Base-by-base conservation (phyloP, 352 stramenopile genomes). In the Peronospora belbahrii region DNA sequence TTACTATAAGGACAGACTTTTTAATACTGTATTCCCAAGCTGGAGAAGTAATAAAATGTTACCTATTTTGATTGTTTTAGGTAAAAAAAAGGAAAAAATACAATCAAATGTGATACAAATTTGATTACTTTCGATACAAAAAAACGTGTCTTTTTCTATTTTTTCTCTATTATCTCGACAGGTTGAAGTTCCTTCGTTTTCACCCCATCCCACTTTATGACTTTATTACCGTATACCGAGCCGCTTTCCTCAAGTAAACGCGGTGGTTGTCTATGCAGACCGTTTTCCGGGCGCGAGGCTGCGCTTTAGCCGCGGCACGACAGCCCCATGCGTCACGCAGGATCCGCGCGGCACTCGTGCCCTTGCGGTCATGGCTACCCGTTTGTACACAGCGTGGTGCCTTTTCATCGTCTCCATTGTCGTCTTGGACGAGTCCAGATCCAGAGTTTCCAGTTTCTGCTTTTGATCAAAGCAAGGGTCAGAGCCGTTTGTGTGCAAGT, bases 101-200 rank as follows among this genome's bases (percentile, higher is more conserved):
- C n/a, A n/a, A n/a, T n/a, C n/a, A n/a, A n/a, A n/a, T n/a, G n/a
- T n/a, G n/a, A n/a, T n/a, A n/a, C n/a, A n/a, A n/a, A n/a, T n/a
- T n/a, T n/a, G n/a, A n/a, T n/a, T n/a, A n/a, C n/a, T n/a, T n/a
- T n/a, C n/a, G n/a, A n/a, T n/a, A n/a, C n/a, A n/a, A n/a, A n/a
- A n/a, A n/a, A n/a, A n/a, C n/a, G n/a, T n/a, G n/a, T 25, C 22
- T 25, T 25, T 25, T 25, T 25, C 6, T 25, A 3, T 25, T 25
- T 33, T 3, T 33, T 15, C 14, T 14, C 4, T 48, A 30, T 23
- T 25, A 13, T 0, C 13, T 13, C 6, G 8, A 13, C 6, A 62
- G 14, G 51, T 68, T 68, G 59, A 68, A 68, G 59, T 58, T 61
- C 11, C 14, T 3, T 30, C 15, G 8, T n/a, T 52, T 50, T 35